A percentile compares a stretch with the other conserved stretches of the same genome.
These are phyloP conservation scores for Podaxis carcinomalis DNA, from an alignment of 768 basidiomycete species.

Conservation along the genomic window DNA sequence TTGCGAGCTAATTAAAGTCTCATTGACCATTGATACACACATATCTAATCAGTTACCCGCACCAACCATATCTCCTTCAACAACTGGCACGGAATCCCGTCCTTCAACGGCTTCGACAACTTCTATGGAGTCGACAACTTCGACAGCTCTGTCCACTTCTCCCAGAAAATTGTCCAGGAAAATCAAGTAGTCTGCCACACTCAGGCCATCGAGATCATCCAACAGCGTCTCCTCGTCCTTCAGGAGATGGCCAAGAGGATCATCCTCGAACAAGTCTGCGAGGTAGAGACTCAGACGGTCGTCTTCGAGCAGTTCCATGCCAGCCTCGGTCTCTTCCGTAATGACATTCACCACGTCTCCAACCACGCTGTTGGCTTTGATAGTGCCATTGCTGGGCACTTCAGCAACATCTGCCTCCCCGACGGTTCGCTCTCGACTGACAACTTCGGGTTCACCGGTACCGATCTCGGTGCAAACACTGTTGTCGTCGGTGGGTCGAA, in stretches of 20 bases:
- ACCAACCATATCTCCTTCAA: constrained; percentile 24
- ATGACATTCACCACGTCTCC: constrained; percentile 26
- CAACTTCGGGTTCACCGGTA: constrained; percentile 29
- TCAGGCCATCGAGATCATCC: constrained; percentile 26
- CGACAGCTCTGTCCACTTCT: constrained; percentile 25
- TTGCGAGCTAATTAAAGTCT: background rate
- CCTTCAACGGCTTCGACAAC: constrained; percentile 29
- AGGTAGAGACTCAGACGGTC: constrained; percentile 32
- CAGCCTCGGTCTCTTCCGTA: constrained; percentile 23
- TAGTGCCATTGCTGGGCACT: constrained; percentile 23
- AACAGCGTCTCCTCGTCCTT: constrained; percentile 38
- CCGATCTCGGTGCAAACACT: constrained; percentile 27
- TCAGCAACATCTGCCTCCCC: constrained; percentile 21
- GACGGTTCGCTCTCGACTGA: constrained; percentile 25
- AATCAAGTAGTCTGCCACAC: constrained; percentile 27
- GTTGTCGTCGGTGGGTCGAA: constrained; percentile 35
- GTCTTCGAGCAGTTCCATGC: constrained; percentile 31
- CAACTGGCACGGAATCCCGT: constrained; percentile 29
- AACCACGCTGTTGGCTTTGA: constrained; percentile 30
- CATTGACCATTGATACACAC: background rate
- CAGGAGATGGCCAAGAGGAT: constrained; percentile 34
- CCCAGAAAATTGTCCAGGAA: constrained; percentile 29
- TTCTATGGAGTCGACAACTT: constrained; percentile 35
- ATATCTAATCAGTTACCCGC: constrained; percentile 2
- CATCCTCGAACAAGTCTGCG: constrained; percentile 29